These are phyloP conservation scores for Stemphylium lycopersici DNA, from an alignment of 2,329 filamentous ascomycete genomes.

Conservation along the genomic window DNA sequence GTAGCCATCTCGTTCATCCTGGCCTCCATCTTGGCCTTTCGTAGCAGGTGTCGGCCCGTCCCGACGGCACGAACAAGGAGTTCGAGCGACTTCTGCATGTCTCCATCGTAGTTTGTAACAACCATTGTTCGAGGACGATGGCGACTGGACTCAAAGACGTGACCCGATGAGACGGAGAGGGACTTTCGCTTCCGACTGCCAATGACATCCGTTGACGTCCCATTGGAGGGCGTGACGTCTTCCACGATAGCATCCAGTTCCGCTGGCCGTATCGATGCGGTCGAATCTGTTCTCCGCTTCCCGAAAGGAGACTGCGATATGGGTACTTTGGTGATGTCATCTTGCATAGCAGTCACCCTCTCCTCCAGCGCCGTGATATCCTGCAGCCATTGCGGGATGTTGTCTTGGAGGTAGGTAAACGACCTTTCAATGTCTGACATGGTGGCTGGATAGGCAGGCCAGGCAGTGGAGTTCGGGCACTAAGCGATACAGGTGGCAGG, in stretches of 20 bases:
- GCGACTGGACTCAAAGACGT: constrained; percentile 54
- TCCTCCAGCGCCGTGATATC: constrained; percentile 39
- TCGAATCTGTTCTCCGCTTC: constrained; percentile 44
- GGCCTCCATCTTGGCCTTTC: constrained; percentile 85
- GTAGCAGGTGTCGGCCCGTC: constrained; percentile 78
- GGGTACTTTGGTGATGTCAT: constrained; percentile 39
- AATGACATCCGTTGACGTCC: constrained; percentile 23
- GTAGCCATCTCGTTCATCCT: constrained; percentile 63
- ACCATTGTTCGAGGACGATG: constrained; percentile 77
- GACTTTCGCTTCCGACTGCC: constrained; percentile 52
- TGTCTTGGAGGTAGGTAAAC: constrained; percentile 48
- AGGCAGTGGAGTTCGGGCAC: constrained; percentile 1
- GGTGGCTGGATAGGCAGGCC: constrained; percentile 14
- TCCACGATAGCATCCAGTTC: constrained; percentile 34
- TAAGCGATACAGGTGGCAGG: constrained; percentile 4
- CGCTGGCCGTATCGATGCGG: constrained; percentile 43
- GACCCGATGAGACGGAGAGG: constrained; percentile 49
- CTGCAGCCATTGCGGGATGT: constrained; percentile 47
- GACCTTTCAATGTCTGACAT: constrained; percentile 49
- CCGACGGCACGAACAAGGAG: constrained; percentile 82
- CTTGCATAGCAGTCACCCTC: constrained; percentile 44
- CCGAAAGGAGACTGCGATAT: constrained; percentile 34
- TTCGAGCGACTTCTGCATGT: constrained; percentile 83
- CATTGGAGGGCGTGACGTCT: constrained; percentile 20
- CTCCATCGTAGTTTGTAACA: constrained; percentile 90